phyloP scores from a whole-genome alignment of 768 basidiomycete species.

The Lactarius pseudohatsudake region DNA sequence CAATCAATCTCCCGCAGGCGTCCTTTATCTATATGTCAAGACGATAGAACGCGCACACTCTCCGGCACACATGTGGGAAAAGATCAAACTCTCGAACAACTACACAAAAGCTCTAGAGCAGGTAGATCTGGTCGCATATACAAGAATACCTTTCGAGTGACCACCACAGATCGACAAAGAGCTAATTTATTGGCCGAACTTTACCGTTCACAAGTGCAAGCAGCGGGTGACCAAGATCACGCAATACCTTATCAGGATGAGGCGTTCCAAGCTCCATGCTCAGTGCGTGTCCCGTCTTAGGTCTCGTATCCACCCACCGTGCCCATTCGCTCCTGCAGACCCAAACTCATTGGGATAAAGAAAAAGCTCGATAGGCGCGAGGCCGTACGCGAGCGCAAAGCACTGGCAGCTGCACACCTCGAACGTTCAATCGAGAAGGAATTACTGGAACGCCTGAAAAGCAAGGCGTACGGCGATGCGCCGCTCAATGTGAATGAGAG shows the following conservation, averaged over 20 bases:
- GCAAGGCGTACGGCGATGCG: constrained; percentile 95
- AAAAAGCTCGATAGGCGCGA: constrained; percentile 96
- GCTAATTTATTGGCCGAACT: constrained; percentile 98
- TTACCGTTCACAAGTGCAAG: constrained; percentile 98
- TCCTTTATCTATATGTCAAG: constrained; percentile 92
- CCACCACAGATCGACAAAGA: constrained; percentile 82
- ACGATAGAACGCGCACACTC: constrained; percentile 97
- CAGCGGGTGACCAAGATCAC: constrained; percentile 99
- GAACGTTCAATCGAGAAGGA: constrained; percentile 96
- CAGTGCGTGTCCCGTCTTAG: constrained; percentile 53
- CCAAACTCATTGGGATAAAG: constrained; percentile 92
- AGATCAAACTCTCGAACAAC: constrained; percentile 87
- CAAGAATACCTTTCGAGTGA: background rate
- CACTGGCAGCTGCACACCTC: constrained; percentile 90
- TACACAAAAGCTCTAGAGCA: constrained; percentile 95
- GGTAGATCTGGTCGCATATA: constrained; percentile 43
- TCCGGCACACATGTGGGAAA: constrained; percentile 98
- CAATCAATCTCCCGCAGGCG: constrained; percentile 46
- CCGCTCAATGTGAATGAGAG: constrained; percentile 97
- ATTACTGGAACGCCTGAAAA: constrained; percentile 91
- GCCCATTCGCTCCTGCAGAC: constrained; percentile 46
- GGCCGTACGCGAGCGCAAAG: constrained; percentile 90
- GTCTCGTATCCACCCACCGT: background rate
- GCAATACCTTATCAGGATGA: constrained; percentile 98
- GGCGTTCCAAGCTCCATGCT: constrained; percentile 80